A percentile compares a stretch with the other conserved stretches of the same genome.
Evolutionary conservation across 2,329 filamentous ascomycete genomes (phyloP).

Genomic region (Tolypocladium pustulatum): DNA sequence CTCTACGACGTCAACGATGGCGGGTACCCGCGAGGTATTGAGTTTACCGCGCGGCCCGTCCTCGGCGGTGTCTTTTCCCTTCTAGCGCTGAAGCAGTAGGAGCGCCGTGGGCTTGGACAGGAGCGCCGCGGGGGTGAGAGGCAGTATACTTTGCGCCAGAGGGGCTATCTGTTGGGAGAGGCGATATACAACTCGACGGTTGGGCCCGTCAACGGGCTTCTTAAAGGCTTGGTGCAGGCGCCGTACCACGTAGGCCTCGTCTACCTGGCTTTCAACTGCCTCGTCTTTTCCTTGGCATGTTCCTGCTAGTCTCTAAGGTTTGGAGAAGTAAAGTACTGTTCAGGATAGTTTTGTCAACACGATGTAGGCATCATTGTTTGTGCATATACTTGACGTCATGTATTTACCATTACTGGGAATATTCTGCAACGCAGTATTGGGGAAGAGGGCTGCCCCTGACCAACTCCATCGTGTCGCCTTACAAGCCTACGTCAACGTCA

Average conservation of each 20-base stretch:
- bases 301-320: not conserved
- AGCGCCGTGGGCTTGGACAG: not conserved
- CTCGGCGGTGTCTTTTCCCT: conserved; percentile 73
- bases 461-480: no score
- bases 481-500: not conserved
- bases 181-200: not conserved
- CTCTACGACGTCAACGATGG: conserved; percentile 61
- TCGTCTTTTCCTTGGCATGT: not conserved
- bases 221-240: no score
- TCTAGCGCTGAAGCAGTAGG: conserved; percentile 42
- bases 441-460: no score
- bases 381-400: not conserved
- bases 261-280: not conserved
- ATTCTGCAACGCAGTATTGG: not conserved
- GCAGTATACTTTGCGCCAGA: not conserved
- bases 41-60: conserved; percentile 72
- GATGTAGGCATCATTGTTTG: not conserved
- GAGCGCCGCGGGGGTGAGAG: not conserved
- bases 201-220: not conserved
- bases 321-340: not conserved
- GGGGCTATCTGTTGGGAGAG: no score
- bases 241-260: not conserved
- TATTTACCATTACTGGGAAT: not conserved
- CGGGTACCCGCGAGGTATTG: conserved; percentile 50
- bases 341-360: not conserved